Percentiles rank a stretch among this genome's conserved stretches.
phyloP scores from a whole-genome alignment of 2,329 filamentous ascomycete genomes.

The Erysiphe neolycopersici region DNA sequence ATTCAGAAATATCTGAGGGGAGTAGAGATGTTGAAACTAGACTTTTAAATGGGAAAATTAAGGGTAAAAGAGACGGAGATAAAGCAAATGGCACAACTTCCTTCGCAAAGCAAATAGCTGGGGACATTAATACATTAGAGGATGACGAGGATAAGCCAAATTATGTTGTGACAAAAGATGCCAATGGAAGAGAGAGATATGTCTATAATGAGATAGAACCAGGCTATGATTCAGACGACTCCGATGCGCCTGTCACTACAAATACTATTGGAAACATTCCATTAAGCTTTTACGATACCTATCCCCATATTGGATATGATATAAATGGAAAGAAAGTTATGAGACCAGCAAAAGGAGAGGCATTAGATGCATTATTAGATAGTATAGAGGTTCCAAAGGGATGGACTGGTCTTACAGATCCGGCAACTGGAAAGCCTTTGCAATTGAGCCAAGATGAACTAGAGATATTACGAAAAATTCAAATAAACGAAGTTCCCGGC shows the following conservation, averaged over 20 bases:
- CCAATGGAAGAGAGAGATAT: conserved; percentile 74
- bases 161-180: conserved; percentile 42
- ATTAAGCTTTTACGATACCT: conserved; percentile 84
- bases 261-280: conserved; percentile 96
- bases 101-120: conserved; percentile 8
- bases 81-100: conserved; percentile 17
- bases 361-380: conserved; percentile 75
- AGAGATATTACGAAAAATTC: conserved; percentile 65
- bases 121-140: conserved; percentile 5
- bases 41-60: conserved; percentile 22
- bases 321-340: conserved; percentile 98
- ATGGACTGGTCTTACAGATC: conserved; percentile 89
- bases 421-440: conserved; percentile 75
- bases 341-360: conserved; percentile 80
- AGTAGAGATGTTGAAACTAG: conserved; percentile 18
- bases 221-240: conserved; percentile 87
- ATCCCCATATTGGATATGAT: conserved; percentile 94
- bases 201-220: conserved; percentile 86
- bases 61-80: conserved; percentile 16
- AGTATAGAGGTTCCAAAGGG: conserved; percentile 93
- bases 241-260: conserved; percentile 46
- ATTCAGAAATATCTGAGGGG: conserved; percentile 21
- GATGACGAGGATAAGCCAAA: conserved; percentile 19
- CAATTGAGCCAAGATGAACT: conserved; percentile 70
- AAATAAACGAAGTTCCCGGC: conserved; percentile 65